Percentiles rank a stretch among this genome's conserved stretches.
Evolutionary conservation across 2,329 filamentous ascomycete genomes (phyloP).

Genomic region (Fusarium fracticaudum): DNA sequence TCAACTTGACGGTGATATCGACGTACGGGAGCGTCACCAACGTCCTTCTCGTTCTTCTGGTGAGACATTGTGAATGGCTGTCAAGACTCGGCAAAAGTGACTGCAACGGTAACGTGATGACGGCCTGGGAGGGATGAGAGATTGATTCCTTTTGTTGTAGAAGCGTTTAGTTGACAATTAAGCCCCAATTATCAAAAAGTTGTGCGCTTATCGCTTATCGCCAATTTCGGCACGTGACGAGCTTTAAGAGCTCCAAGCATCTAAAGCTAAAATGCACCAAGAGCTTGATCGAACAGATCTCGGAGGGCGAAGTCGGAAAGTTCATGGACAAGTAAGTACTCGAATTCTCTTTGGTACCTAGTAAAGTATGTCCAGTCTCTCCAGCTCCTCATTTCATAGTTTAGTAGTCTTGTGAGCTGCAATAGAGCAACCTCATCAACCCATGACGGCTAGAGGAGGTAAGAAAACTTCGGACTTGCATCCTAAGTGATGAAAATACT

Average conservation of each 20-base stretch:
- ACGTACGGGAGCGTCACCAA: conserved; percentile 85
- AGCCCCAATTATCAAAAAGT: conserved; percentile 30
- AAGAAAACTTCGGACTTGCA: not conserved
- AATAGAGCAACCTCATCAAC: not conserved
- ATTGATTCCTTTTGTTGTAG: conserved; percentile 34
- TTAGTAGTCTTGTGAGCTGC: not conserved
- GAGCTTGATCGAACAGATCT: not conserved
- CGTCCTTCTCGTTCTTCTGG: conserved; percentile 95
- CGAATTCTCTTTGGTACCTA: not conserved
- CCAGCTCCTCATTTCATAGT: not conserved
- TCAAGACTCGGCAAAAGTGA: conserved; percentile 80
- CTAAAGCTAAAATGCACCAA: not conserved
- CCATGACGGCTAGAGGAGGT: not conserved
- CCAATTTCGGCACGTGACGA: conserved; percentile 3
- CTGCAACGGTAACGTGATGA: conserved; percentile 81
- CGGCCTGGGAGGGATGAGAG: conserved; percentile 50
- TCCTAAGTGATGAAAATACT: not conserved
- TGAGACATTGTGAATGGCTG: conserved; percentile 83
- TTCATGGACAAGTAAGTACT: not conserved
- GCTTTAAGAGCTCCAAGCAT: not conserved
- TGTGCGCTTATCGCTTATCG: conserved; percentile 37
- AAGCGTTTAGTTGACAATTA: conserved; percentile 21
- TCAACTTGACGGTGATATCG: conserved; percentile 1
- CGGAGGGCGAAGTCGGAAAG: not conserved
- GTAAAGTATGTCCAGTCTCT: not conserved